Base-by-base conservation (phyloP, 1,284 basidiomycete genomes). In the Moesziomyces sp. region DNA sequence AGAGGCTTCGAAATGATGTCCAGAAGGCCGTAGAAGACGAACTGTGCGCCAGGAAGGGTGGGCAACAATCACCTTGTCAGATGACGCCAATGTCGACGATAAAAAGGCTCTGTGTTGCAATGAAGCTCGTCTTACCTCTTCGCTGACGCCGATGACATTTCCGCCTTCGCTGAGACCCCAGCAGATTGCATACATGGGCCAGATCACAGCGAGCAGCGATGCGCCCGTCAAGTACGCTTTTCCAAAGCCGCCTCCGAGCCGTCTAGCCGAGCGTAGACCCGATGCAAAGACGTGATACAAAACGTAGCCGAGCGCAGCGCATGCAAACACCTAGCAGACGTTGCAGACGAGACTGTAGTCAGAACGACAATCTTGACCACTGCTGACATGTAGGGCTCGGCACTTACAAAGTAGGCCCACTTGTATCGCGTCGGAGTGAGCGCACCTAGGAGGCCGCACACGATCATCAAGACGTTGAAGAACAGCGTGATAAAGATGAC, bases 11-110 rank as follows among this genome's bases (percentile, higher is more conserved):
- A 85, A 72, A 89, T 53, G 14, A 90, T 56, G 73, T 90, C 89
- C 64, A 90, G 85, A 26, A 82, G 38, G 10, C 89, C 89, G 81
- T 89, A 90, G 84, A 88, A 89, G 61, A 88, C 74, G 83, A 86
- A 84, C 76, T 86, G 52, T 24, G 35, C 16, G 35, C 35, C 35
- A 14, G 21, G 38, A 23, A 21, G 1, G 26, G 2, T 21, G 16
- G 13, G 7, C 62, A 11, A 30, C 6, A 11, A 30, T 30, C 9
- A 10, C 8, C 30, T 10, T 9, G 30, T 30, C 30, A 30, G 30
- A 30, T 30, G 30, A 8, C 9, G 24, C 24, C 6, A 4, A 26
- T 7, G 6, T 26, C 6, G 24, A 26, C 24, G 3, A 26, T 26
- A 26, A 4, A 26, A 26, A 7, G 3, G 24, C 3, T 26, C 6